Evolutionary conservation across 805 yeast genomes (phyloP).

Genomic region (Ogataea siamensis): DNA sequence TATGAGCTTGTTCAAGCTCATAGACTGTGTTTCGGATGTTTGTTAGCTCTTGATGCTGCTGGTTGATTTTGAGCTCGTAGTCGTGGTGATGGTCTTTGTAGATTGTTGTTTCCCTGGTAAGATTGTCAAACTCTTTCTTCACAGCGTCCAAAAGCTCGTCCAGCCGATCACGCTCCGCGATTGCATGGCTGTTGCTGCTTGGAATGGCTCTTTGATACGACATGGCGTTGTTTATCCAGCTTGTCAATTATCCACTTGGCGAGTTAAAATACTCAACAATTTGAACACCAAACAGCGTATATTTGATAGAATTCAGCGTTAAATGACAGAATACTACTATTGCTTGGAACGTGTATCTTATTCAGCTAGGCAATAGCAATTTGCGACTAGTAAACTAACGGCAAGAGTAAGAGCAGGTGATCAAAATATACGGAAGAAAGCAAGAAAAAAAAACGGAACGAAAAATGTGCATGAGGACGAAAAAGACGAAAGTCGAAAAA

Average conservation of each 20-base stretch:
- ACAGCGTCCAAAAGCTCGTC: constrained; percentile 87
- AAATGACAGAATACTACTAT: constrained; percentile 1
- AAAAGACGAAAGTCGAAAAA: constrained; percentile 15
- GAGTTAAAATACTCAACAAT: constrained; percentile 1
- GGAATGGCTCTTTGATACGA: constrained; percentile 30
- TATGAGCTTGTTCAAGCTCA: constrained; percentile 90
- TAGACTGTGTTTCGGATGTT: constrained; percentile 91
- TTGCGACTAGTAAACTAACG: constrained; percentile 5
- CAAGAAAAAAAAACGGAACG: constrained; percentile 13
- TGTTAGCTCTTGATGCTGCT: constrained; percentile 90
- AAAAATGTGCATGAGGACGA: constrained; percentile 13
- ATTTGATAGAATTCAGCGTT: background rate
- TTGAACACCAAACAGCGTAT: background rate
- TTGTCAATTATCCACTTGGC: constrained; percentile 8
- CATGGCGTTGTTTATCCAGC: constrained; percentile 17
- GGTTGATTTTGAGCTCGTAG: constrained; percentile 83
- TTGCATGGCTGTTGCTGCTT: constrained; percentile 21
- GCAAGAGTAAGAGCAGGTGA: constrained; percentile 6
- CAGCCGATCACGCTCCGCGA: constrained; percentile 32
- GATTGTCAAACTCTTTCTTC: constrained; percentile 84
- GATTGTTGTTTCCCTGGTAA: constrained; percentile 79
- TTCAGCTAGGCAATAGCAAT: constrained; percentile 5
- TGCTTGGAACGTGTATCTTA: background rate
- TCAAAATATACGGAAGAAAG: constrained; percentile 13
- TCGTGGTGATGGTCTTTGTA: constrained; percentile 91